phyloP scores from a whole-genome alignment of 768 basidiomycete species.

The Boletus reticuloceps region DNA sequence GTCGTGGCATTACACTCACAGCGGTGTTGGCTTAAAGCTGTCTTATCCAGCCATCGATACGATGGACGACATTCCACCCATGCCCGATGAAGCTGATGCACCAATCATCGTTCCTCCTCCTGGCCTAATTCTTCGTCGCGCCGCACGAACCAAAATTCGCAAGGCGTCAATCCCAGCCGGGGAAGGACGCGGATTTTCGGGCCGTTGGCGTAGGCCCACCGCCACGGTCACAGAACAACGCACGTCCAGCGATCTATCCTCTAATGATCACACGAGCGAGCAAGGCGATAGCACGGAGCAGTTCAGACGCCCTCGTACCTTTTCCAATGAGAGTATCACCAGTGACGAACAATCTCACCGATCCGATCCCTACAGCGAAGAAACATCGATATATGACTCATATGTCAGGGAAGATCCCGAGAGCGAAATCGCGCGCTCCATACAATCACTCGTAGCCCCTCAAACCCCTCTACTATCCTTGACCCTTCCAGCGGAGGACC shows the following conservation, averaged over 20 bases:
- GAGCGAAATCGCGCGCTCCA: slow-evolving; percentile 25
- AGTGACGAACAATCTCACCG: slow-evolving; percentile 42
- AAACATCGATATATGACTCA: slow-evolving; percentile 79
- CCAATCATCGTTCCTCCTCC: slow-evolving; percentile 86
- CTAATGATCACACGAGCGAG: slow-evolving; percentile 51
- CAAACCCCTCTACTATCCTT: slow-evolving; percentile 24
- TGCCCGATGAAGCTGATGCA: slow-evolving; percentile 80
- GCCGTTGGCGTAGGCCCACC: slow-evolving; percentile 27
- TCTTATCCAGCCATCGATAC: slow-evolving; percentile 54
- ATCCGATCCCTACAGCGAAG: slow-evolving; percentile 80
- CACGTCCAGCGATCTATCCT: slow-evolving; percentile 68
- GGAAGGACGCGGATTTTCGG: slow-evolving; percentile 77
- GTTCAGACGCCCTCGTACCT: slow-evolving; percentile 33
- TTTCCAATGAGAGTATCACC: slow-evolving; percentile 35
- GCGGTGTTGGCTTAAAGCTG: slow-evolving; percentile 20
- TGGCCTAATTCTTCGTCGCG: slow-evolving; percentile 84
- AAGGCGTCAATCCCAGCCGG: slow-evolving; percentile 78
- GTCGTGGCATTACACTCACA: slow-evolving; percentile 4
- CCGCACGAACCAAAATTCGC: slow-evolving; percentile 93
- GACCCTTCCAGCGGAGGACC: slow-evolving; percentile 20
- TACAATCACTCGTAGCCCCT: slow-evolving; percentile 18
- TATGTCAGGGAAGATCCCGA: slow-evolving; percentile 66
- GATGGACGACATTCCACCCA: slow-evolving; percentile 65
- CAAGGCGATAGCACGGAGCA: slow-evolving; percentile 53
- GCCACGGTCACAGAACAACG: slow-evolving; percentile 41